Evolutionary conservation across 2,329 filamentous ascomycete species (phyloP), one percentile per base, ranked within the genome.

Genomic region (Mycocentrospora acerina): DNA sequence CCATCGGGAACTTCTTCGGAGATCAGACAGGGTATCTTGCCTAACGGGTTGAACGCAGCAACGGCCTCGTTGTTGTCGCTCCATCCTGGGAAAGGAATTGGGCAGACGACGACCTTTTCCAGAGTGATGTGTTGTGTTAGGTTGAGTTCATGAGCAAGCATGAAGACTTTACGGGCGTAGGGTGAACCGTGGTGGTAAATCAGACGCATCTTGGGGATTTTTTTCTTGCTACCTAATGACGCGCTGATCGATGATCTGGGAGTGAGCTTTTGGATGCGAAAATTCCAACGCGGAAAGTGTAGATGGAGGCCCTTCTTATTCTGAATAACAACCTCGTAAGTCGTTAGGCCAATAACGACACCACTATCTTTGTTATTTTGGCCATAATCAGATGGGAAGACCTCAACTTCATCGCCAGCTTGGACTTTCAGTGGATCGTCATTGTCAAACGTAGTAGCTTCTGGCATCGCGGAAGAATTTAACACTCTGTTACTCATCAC

Each of bases 341-440:
- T 38, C 24, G 53, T 60, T 24, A 66, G 50, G 8, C 56, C 59
- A 14, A 66, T 43, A 9, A 66, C 28, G 4, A n/a, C 32, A 4
- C 64, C 64, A 12, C 37, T 37, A 29, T 57, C 61, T 32, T 55
- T 64, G 24, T 60, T 56, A 17, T 34, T 50, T 13, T 55, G 53
- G 8, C 62, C 60, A 27, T 62, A 66, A 39, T 67, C 62, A 10
- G 57, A 55, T 10, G 60, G 53, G 30, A 49, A 62, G 3, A 65
- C 43, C 22, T 74, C 69, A 3, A 88, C 78, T 29, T 60, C 46
- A 19, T 78, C 69, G 1, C 82, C 83, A 43, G 66, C 71, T 34
- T 66, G 64, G 44, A 88, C 57, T 1, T 72, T 71, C 32, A 76
- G 64, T 3, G 77, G 75, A 59, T 87, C 82, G 4, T 70, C 10